Evolutionary conservation across 2,329 filamentous ascomycete species (phyloP).

Genomic region (Colletotrichum sp.): DNA sequence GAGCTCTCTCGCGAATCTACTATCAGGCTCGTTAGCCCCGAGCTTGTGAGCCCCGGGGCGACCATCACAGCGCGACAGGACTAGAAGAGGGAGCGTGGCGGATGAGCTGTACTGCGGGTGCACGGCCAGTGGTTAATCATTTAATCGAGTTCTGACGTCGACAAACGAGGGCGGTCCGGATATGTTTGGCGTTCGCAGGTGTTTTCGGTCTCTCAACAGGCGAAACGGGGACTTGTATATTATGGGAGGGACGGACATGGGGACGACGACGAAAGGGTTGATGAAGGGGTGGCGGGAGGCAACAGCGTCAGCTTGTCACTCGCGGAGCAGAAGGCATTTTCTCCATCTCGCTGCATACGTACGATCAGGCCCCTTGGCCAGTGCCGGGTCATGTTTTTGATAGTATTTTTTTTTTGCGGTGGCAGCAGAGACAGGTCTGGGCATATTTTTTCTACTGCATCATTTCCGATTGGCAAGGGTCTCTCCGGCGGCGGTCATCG

Average conservation of each 20-base stretch:
- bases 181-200: slow-evolving; percentile 17
- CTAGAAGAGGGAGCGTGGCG: background rate
- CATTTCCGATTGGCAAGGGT: background rate
- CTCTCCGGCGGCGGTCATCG: background rate
- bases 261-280: background rate
- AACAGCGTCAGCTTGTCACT: background rate
- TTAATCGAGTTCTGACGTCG: slow-evolving; percentile 11
- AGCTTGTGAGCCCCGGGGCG: slow-evolving; percentile 7
- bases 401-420: background rate
- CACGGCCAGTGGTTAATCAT: background rate
- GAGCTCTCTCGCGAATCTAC: slow-evolving; percentile 14
- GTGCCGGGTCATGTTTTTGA: background rate
- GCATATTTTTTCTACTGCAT: background rate
- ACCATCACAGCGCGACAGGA: slow-evolving; percentile 19
- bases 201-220: slow-evolving; percentile 21
- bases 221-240: slow-evolving; percentile 20
- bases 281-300: background rate
- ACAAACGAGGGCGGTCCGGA: slow-evolving; percentile 17
- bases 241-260: background rate
- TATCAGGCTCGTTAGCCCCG: slow-evolving; percentile 21
- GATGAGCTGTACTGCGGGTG: background rate
- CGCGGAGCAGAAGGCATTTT: background rate
- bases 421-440: background rate
- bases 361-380: background rate
- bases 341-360: slow-evolving; percentile 5